Percentiles rank a stretch among this genome's conserved stretches.
These are phyloP conservation scores for Avena insularis DNA, from an alignment of 176 grass and related monocot genomes.

Conservation along the genomic window DNA sequence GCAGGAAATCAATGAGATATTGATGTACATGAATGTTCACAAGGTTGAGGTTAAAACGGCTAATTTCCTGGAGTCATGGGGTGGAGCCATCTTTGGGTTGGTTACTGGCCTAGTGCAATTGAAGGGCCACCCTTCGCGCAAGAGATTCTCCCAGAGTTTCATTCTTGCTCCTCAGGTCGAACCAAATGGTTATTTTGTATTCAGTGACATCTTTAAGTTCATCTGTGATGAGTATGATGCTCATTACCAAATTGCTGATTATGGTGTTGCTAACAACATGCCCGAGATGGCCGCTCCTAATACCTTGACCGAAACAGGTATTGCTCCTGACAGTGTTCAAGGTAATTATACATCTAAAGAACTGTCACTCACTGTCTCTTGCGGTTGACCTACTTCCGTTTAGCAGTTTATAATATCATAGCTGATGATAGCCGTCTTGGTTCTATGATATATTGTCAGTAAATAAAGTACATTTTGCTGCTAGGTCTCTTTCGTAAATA, in stretches of 20 bases:
- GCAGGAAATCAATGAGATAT: slow-evolving; percentile 78
- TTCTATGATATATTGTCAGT: neutral
- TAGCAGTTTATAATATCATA: slow-evolving; percentile 20
- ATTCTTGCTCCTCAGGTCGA: slow-evolving; percentile 79
- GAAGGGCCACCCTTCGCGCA: slow-evolving; percentile 59
- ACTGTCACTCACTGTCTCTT: neutral
- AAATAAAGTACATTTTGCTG: neutral
- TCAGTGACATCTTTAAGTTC: slow-evolving; percentile 84
- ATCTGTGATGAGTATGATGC: slow-evolving; percentile 76
- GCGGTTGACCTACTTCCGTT: neutral
- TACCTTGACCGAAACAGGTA: slow-evolving; percentile 55
- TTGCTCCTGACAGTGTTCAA: neutral
- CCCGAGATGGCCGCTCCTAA: slow-evolving; percentile 44
- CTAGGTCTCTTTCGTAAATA: slow-evolving; percentile 14
- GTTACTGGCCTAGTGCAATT: slow-evolving; percentile 83
- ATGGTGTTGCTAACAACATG: slow-evolving; percentile 37
- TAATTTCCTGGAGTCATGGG: slow-evolving; percentile 75
- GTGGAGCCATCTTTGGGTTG: slow-evolving; percentile 57
- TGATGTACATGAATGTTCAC: slow-evolving; percentile 70
- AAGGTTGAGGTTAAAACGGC: slow-evolving; percentile 88
- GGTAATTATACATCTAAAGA: slow-evolving; percentile 2
- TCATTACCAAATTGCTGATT: slow-evolving; percentile 43
- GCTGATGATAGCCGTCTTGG: slow-evolving; percentile 5
- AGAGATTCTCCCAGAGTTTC: slow-evolving; percentile 84
- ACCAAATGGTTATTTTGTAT: slow-evolving; percentile 73